Evolutionary conservation across 139 green algal species (phyloP).

Genomic region (Volvox reticuliferus): DNA sequence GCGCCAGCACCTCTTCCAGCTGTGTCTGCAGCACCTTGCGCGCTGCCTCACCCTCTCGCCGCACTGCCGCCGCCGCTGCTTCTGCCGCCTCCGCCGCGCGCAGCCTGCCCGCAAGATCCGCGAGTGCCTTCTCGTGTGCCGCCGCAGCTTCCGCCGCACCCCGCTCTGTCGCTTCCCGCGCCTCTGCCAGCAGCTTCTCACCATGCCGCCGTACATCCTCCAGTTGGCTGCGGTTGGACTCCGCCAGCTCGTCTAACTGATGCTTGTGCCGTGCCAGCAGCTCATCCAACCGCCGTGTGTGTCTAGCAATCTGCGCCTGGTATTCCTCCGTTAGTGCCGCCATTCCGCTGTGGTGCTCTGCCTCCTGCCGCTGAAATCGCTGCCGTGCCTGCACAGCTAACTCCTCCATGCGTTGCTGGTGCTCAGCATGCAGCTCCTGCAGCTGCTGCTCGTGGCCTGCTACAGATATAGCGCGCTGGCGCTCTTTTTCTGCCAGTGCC

Average conservation of each 20-base stretch:
- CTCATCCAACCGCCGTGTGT: constrained; percentile 2
- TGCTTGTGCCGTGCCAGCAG: not conserved
- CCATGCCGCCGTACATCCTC: not conserved
- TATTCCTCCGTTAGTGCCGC: constrained; percentile 21
- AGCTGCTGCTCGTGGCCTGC: constrained; percentile 11
- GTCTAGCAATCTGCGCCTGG: not conserved
- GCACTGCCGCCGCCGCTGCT: not conserved
- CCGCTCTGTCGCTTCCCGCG: not conserved
- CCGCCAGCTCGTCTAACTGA: constrained; percentile 19
- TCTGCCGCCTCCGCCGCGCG: not conserved
- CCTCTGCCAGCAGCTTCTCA: not conserved
- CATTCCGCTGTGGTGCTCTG: not conserved
- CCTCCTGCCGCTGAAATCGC: not conserved
- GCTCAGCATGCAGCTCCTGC: not conserved
- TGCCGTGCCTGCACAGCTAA: not conserved
- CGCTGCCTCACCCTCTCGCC: not conserved
- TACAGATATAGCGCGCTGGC: not conserved
- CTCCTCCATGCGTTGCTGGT: not conserved
- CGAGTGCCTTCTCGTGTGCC: not conserved
- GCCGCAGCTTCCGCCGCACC: not conserved
- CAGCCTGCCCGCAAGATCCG: not conserved
- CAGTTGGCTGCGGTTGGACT: not conserved
- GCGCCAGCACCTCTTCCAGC: constrained; percentile 28
- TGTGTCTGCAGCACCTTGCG: not conserved
- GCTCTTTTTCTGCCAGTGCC: not conserved